A percentile compares a stretch with the other conserved stretches of the same genome.
Evolutionary conservation across 108 stramenopile species (phyloP).

Genomic region (Conticribra weissflogii): DNA sequence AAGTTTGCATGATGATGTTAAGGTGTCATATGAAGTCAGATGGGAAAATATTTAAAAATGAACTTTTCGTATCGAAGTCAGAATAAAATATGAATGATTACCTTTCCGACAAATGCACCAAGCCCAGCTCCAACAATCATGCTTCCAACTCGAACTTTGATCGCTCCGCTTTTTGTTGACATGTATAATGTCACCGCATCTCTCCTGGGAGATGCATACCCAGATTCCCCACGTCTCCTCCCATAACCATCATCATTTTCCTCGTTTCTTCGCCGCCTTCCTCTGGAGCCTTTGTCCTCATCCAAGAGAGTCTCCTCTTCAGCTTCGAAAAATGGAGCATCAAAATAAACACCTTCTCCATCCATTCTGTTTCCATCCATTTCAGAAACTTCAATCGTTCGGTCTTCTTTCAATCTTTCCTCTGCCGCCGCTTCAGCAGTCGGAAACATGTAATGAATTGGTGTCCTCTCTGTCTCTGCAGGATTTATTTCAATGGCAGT

Average conservation of each 20-base stretch:
- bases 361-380: not conserved
- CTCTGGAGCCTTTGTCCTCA: not conserved
- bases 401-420: conserved; percentile 17
- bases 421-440: conserved; percentile 39
- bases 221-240: not conserved
- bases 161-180: conserved; percentile 60
- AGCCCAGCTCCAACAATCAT: conserved; percentile 51
- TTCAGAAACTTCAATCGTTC: not conserved
- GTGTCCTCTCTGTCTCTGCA: conserved; percentile 38
- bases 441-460: conserved; percentile 52
- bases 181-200: conserved; percentile 75
- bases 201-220: conserved; percentile 59
- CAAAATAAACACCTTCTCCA: conserved; percentile 11
- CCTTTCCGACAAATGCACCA: conserved; percentile 69
- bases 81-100: conserved; percentile 16
- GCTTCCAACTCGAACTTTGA: conserved; percentile 54
- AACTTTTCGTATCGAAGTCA: not conserved
- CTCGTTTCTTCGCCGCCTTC: conserved; percentile 20
- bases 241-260: conserved; percentile 17
- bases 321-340: conserved; percentile 21
- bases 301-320: conserved; percentile 22
- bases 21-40: not conserved
- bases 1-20: not conserved
- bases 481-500: conserved; percentile 32
- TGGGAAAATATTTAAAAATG: not conserved